Evolutionary conservation across 1,284 basidiomycete species (phyloP).

Genomic region (Coniferiporia sulphurascens): DNA sequence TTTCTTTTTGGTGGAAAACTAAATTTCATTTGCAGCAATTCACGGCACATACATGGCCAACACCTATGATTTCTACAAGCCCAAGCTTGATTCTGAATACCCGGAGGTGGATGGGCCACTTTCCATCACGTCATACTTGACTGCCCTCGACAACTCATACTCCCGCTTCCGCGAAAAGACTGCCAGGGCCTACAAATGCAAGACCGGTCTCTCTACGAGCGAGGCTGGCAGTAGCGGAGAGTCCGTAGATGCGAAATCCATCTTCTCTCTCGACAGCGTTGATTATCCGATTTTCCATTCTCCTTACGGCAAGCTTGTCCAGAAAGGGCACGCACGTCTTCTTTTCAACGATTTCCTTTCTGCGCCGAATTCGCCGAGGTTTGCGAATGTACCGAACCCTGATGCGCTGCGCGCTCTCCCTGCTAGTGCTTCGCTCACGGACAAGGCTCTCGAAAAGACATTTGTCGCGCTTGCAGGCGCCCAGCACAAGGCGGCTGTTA

Average conservation of each 20-base stretch:
- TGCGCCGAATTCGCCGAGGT: constrained; percentile 70
- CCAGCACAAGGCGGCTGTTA: constrained; percentile 68
- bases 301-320: constrained; percentile 97
- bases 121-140: constrained; percentile 93
- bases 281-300: constrained; percentile 93
- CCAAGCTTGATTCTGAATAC: constrained; percentile 88
- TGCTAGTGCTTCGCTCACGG: constrained; percentile 73
- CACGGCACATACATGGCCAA: constrained; percentile 98
- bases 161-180: constrained; percentile 83
- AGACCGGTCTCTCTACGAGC: constrained; percentile 26
- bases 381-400: constrained; percentile 69
- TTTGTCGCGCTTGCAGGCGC: constrained; percentile 75
- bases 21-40: constrained; percentile 55
- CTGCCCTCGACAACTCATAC: constrained; percentile 91
- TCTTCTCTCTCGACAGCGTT: constrained; percentile 73
- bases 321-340: constrained; percentile 94
- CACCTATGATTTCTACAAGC: constrained; percentile 98
- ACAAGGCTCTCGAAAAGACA: constrained; percentile 95
- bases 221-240: constrained; percentile 30
- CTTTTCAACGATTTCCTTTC: constrained; percentile 90
- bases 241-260: constrained; percentile 32
- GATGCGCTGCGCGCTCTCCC: constrained; percentile 64
- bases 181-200: constrained; percentile 56
- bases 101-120: constrained; percentile 97
- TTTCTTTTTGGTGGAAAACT: constrained; percentile 84